Conservation (phyloP, 768 basidiomycete genomes). For the Chlorophyllum brunneum region DNA sequence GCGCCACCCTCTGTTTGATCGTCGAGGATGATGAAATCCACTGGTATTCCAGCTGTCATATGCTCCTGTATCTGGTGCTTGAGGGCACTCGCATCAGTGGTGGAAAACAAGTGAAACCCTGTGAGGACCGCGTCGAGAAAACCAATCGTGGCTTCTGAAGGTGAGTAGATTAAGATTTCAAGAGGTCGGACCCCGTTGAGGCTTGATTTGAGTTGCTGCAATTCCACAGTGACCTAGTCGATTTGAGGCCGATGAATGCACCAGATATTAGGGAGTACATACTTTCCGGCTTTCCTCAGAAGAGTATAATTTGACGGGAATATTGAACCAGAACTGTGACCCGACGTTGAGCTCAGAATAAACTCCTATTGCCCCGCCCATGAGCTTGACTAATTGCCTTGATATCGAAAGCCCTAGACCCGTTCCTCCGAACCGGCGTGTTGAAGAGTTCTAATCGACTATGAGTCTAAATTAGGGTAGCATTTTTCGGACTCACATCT, state of each 20-base stretch:
- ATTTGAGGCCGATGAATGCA: not conserved
- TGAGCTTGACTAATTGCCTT: slow-evolving; percentile 69
- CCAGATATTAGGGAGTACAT: slow-evolving; percentile 2
- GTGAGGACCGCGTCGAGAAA: slow-evolving; percentile 55
- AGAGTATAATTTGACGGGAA: slow-evolving; percentile 58
- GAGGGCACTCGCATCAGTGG: slow-evolving; percentile 42
- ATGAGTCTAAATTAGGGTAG: no score
- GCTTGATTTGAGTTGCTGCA: slow-evolving; percentile 41
- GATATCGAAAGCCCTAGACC: slow-evolving; percentile 74
- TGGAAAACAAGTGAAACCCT: slow-evolving; percentile 44
- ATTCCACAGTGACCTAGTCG: slow-evolving; percentile 40
- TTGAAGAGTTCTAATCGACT: slow-evolving; percentile 55
- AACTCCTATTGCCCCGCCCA: slow-evolving; percentile 72
- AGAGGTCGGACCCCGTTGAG: slow-evolving; percentile 45
- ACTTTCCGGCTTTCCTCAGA: slow-evolving; percentile 58
- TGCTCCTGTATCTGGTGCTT: slow-evolving; percentile 26
- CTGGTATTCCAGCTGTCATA: slow-evolving; percentile 25
- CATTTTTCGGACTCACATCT: slow-evolving; percentile 51
- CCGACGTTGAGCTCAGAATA: slow-evolving; percentile 60
- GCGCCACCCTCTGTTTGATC: slow-evolving; percentile 58
- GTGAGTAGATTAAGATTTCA: slow-evolving; percentile 53
- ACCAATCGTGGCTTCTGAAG: slow-evolving; percentile 52
- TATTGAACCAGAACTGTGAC: slow-evolving; percentile 71
- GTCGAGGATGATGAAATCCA: slow-evolving; percentile 69
- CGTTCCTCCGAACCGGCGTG: slow-evolving; percentile 74